Conservation (phyloP, 2,329 filamentous ascomycete species). For the Stagonosporopsis vannaccii region DNA sequence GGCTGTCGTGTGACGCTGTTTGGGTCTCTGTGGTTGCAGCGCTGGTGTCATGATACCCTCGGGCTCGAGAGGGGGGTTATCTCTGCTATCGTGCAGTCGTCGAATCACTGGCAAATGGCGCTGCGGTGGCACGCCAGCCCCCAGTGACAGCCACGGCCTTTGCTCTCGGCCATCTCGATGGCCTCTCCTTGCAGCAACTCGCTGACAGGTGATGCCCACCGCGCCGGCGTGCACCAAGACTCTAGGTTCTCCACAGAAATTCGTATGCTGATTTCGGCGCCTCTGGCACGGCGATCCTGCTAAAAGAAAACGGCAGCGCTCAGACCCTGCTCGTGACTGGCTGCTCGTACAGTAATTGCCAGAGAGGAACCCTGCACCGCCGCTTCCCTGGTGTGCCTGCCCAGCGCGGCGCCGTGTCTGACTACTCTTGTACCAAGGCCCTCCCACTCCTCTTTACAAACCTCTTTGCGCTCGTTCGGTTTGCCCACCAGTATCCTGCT, state of each 20-base stretch:
- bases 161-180: not conserved
- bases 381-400: conserved; percentile 12
- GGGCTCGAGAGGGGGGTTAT: conserved; percentile 3
- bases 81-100: conserved; percentile 4
- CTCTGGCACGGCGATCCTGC: conserved; percentile 17
- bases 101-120: conserved; percentile 4
- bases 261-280: conserved; percentile 34
- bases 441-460: conserved; percentile 19
- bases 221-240: conserved; percentile 18
- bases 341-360: conserved; percentile 22
- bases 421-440: conserved; percentile 13
- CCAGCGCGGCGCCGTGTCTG: conserved; percentile 15
- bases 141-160: not conserved
- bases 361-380: conserved; percentile 15
- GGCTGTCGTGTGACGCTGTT: conserved; percentile 21
- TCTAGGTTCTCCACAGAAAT: conserved; percentile 26
- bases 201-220: conserved; percentile 21
- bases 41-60: conserved; percentile 4
- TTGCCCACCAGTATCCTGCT: conserved; percentile 16
- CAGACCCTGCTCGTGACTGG: conserved; percentile 17
- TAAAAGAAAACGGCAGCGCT: conserved; percentile 17
- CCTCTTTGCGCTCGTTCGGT: conserved; percentile 25
- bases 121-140: conserved; percentile 18
- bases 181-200: conserved; percentile 14
- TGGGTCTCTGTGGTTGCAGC: conserved; percentile 2